Evolutionary conservation across 2,329 filamentous ascomycete species (phyloP), one percentile per base, ranked within the genome.

Genomic region (Gaeumannomyces tritici): DNA sequence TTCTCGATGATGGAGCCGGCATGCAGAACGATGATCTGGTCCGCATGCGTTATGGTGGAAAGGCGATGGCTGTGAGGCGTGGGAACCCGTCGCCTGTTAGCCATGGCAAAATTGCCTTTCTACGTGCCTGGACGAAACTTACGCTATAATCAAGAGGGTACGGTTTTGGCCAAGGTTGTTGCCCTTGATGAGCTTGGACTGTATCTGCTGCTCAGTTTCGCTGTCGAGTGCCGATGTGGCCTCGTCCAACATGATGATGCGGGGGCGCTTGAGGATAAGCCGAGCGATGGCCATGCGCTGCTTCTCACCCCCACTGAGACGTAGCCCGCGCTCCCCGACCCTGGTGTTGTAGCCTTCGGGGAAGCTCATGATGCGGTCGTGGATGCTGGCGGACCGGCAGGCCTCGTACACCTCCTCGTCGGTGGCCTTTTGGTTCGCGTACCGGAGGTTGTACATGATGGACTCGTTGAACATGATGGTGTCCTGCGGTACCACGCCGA

Each of bases 401-500:
- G 81, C 81, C 54, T 78, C 76, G 58, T 74, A 77, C 0, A 84
- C 76, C 18, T 83, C 79, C 42, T 77, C 78, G 33, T 82, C 75
- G 0, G 79, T 73, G 2, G 79, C 81, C 15, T 73, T 68, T 0
- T 78, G 76, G 63, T 79, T 80, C 27, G 80, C 81, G 62, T 83
- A 84, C 61, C 77, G 73, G 13, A 84, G 73, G 64, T 84, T 84
- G 70, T 82, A 83, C 73, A 83, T 82, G 62, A 84, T 75, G 2
- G 76, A 78, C 51, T 82, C 80, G 67, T 83, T 82, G 69, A 84
- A 83, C 26, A 74, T 66, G 33, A 96, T 90, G 5, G 93, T 97
- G 70, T 99, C 95, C 74, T 99, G 95, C 1, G 95, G 95, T 8
- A 99, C 95, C 56, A 99, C 93, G 28, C 95, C 95, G 70, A 99